Base-by-base conservation (phyloP, 2,329 filamentous ascomycete genomes). In the Botrytis fabae region DNA sequence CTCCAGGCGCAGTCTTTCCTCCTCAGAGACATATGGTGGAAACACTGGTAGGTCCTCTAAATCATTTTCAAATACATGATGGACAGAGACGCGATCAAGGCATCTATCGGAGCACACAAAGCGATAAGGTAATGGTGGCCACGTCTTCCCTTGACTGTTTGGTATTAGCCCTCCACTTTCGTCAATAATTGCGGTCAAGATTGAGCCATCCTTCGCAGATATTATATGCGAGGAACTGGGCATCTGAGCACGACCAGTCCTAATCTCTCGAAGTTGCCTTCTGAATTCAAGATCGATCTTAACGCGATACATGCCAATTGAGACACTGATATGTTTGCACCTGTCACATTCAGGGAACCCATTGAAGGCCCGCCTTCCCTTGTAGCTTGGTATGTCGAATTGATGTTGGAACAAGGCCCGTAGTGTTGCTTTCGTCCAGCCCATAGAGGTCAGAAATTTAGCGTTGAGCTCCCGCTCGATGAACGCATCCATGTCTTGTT, bases 281-380 rank as follows among this genome's bases (percentile, higher is more conserved):
- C 69, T 64, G 25, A 71, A 71, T 1, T 71, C 46, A 25, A 71
- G 32, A 40, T 71, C 60, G 6, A 64, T 64, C 25, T 64, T 40
- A 10, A 71, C 9, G 12, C 42, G 42, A 42, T 16, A 18, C 42
- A 63, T 48, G 4, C 32, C 42, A 16, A 57, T 18, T 0, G 3
- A 9, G 6, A 70, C 2, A 44, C 3, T 9, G 6, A 40, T 2
- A n/a, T 54, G 35, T 5, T n/a, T 18, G 20, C 69, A 71, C 35
- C 60, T 64, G 8, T 71, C 35, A 57, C 35, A 71, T 32, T 32
- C 2, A 12, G 60, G 35, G 7, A 71, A 71, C 2, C 48, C 48
- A 69, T 63, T 25, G 1, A 65, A 28, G 14, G 60, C 20, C 42
- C 69, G 8, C 18, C 5, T 51, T 42, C 69, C 69, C 3, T 35